Base-by-base conservation (phyloP, 2,329 filamentous ascomycete species). In the Westerdykella ornata region DNA sequence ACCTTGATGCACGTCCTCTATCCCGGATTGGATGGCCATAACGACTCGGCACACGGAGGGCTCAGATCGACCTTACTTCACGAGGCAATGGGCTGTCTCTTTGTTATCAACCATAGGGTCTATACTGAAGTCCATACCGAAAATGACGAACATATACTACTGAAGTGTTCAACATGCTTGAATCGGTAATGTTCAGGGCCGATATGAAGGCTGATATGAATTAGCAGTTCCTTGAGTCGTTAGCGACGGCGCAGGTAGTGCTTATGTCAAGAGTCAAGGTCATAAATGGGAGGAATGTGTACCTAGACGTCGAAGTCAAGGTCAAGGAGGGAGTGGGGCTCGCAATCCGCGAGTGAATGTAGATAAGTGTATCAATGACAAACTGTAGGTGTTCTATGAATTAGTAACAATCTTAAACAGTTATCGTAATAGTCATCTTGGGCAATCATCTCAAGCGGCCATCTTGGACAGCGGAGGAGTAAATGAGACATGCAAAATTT, bases 151-250 rank as follows among this genome's bases (percentile, higher is more conserved):
- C n/a, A 16, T 15, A 33, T 42, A 13, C 35, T 35, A 37, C 19
- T 15, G 17, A 38, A 42, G 35, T 38, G 4, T 35, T 42, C 7
- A 38, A 42, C 29, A 42, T 42, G 40, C 28, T 38, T 16, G 40
- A 35, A 5, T 16, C 38, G 4, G 40, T 35, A 32, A 38, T 42
- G 40, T 42, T 42, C 26, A 42, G 34, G 17, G 35, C 40, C 14
- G 34, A 17, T 32, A 42, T 42, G 40, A 42, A 42, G 15, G 40
- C 38, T 12, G 34, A 17, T 32, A 42, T 42, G 40, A 42, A 42
- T 26, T 34, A 38, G 40, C 34, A 35, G 26, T 42, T 38, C 35
- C 16, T 12, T 33, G 34, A 32, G 29, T 35, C 40, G 20, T 20
- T 42, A 19, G 26, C 22, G 29, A 42, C 35, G 28, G 22, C 40